A percentile compares a stretch with the other conserved stretches of the same genome.
Evolutionary conservation across 1,139 yeast genomes (phyloP).

Genomic region (Saccharomyces pastorianus): DNA sequence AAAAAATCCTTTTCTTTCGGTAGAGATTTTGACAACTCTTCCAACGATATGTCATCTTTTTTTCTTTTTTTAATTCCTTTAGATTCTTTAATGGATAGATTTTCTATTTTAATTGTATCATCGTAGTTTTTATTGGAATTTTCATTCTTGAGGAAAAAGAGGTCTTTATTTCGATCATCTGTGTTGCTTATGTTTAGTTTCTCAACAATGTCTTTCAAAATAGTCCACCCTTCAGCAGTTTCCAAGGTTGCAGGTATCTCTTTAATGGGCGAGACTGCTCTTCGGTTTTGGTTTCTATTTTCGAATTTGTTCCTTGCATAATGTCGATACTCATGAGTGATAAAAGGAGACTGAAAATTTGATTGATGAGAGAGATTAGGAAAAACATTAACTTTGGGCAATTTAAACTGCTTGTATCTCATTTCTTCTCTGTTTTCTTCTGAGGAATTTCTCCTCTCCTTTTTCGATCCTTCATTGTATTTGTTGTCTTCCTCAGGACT

Average conservation of each 20-base stretch:
- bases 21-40: conserved; percentile 5
- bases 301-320: conserved; percentile 21
- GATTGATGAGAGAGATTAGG: conserved; percentile 1
- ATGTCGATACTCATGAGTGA: conserved; percentile 15
- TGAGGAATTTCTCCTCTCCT: conserved; percentile 1
- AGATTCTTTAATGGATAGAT: conserved; percentile 14
- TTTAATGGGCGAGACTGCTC: conserved; percentile 24
- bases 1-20: conserved; percentile 4
- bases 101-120: conserved; percentile 21
- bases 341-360: conserved; percentile 13
- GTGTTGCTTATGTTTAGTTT: conserved; percentile 6
- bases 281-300: conserved; percentile 11
- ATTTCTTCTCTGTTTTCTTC: not conserved
- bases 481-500: not conserved
- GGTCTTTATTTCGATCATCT: conserved; percentile 6
- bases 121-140: conserved; percentile 12
- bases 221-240: conserved; percentile 18
- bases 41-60: conserved; percentile 3
- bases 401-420: conserved; percentile 1
- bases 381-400: not conserved
- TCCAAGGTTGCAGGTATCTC: conserved; percentile 10
- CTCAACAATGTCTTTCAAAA: conserved; percentile 16
- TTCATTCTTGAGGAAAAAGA: not conserved
- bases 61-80: conserved; percentile 18
- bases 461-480: not conserved